Evolutionary conservation across 2,329 filamentous ascomycete species (phyloP).

Genomic region (Talaromyces albobiverticillius): DNA sequence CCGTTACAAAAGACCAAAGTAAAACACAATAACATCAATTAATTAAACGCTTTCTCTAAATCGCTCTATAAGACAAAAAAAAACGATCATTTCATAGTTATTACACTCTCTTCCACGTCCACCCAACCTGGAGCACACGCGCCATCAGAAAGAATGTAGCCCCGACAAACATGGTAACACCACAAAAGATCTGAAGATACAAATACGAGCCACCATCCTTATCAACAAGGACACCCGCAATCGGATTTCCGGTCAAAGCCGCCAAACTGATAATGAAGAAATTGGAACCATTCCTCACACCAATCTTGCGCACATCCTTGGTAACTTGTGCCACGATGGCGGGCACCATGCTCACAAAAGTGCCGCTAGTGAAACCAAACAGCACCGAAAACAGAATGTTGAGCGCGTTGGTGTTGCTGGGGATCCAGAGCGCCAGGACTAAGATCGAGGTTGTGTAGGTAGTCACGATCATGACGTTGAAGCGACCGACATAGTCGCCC

Average conservation of each 20-base stretch:
- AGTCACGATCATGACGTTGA: constrained; percentile 54
- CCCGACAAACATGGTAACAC: constrained; percentile 28
- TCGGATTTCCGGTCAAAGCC: constrained; percentile 22
- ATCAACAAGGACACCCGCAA: constrained; percentile 22
- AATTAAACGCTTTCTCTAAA: no score
- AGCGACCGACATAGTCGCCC: constrained; percentile 54
- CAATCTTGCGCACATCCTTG: constrained; percentile 23
- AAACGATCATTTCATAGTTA: background rate
- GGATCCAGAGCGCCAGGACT: constrained; percentile 54
- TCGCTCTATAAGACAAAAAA: background rate
- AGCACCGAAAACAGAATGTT: constrained; percentile 62
- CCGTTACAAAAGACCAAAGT: no score
- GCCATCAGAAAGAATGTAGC: constrained; percentile 25
- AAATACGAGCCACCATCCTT: constrained; percentile 25
- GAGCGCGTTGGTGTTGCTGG: constrained; percentile 49
- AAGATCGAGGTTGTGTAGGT: constrained; percentile 45
- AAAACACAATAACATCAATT: no score
- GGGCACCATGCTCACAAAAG: constrained; percentile 60
- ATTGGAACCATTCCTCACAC: constrained; percentile 22
- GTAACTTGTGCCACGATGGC: constrained; percentile 67
- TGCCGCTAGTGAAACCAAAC: constrained; percentile 67
- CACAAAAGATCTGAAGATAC: constrained; percentile 42
- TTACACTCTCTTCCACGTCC: background rate
- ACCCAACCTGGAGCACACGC: constrained; percentile 24
- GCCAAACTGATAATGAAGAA: constrained; percentile 24